phyloP scores from a whole-genome alignment of 2,329 filamentous ascomycete genomes.

The Scopulariopsis brevicaulis region DNA sequence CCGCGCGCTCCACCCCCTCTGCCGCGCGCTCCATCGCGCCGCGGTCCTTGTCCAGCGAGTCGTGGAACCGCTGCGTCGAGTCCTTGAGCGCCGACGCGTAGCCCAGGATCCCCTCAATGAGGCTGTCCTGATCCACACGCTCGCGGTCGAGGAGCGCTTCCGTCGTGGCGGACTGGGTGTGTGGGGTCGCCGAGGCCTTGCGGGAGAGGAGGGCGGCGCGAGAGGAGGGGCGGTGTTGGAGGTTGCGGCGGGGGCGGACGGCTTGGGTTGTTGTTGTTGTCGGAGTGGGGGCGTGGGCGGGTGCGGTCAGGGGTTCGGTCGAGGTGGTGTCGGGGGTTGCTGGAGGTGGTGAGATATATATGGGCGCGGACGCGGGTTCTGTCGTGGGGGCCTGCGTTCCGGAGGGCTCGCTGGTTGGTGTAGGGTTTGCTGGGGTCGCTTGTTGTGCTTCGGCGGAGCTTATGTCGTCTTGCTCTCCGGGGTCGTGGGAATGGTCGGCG shows the following conservation, averaged over 20 bases:
- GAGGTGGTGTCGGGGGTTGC: background rate
- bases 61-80: slow-evolving; percentile 60
- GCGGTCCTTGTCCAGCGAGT: slow-evolving; percentile 60
- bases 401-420: background rate
- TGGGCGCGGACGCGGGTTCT: no score
- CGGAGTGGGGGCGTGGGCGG: slow-evolving; percentile 6
- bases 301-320: background rate
- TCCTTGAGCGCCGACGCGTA: slow-evolving; percentile 71
- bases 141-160: slow-evolving; percentile 69
- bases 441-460: slow-evolving; percentile 16
- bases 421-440: slow-evolving; percentile 10
- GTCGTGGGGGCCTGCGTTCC: background rate
- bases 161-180: slow-evolving; percentile 33
- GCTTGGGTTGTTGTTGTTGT: slow-evolving; percentile 21
- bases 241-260: slow-evolving; percentile 20
- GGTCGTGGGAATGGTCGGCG: slow-evolving; percentile 12
- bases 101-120: slow-evolving; percentile 70
- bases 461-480: slow-evolving; percentile 18
- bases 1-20: slow-evolving; percentile 66
- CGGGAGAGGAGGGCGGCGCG: slow-evolving; percentile 33
- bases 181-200: slow-evolving; percentile 12
- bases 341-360: background rate
- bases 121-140: slow-evolving; percentile 68
- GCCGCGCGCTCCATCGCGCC: slow-evolving; percentile 60
- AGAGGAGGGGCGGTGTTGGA: slow-evolving; percentile 7